Evolutionary conservation across 2,329 filamentous ascomycete genomes (phyloP).

Genomic region (Aspergillus intermedius): DNA sequence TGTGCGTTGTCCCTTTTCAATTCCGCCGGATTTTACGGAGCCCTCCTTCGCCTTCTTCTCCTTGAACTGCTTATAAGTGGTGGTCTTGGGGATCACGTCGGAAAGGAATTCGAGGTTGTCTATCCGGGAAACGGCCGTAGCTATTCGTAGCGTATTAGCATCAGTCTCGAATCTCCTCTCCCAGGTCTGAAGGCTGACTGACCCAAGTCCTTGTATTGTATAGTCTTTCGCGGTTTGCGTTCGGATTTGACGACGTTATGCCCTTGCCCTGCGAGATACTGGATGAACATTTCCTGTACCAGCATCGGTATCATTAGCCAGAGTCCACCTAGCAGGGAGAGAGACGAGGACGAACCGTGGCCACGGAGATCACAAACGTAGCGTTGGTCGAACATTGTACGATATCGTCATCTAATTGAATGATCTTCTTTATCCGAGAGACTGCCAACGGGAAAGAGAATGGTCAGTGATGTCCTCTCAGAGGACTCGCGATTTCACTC

Average conservation of each 20-base stretch:
- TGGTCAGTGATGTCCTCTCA: neutral
- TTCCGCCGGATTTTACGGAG: slow-evolving; percentile 18
- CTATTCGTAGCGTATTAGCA: slow-evolving; percentile 38
- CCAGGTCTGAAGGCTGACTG: slow-evolving; percentile 20
- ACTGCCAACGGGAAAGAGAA: slow-evolving; percentile 49
- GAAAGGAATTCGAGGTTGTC: slow-evolving; percentile 94
- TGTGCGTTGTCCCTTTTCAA: slow-evolving; percentile 35
- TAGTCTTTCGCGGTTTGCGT: slow-evolving; percentile 82
- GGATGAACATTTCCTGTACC: slow-evolving; percentile 81
- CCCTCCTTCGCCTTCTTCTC: slow-evolving; percentile 46
- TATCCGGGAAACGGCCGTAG: slow-evolving; percentile 75
- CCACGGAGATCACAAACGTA: slow-evolving; percentile 86
- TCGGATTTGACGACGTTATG: slow-evolving; percentile 87
- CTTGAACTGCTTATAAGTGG: slow-evolving; percentile 73
- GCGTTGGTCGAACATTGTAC: slow-evolving; percentile 85
- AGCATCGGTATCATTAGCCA: slow-evolving; percentile 7
- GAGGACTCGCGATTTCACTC: slow-evolving; percentile 32
- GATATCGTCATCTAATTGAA: slow-evolving; percentile 80
- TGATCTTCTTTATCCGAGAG: slow-evolving; percentile 92
- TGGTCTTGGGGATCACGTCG: slow-evolving; percentile 83
- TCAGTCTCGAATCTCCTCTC: neutral
- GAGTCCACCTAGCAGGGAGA: neutral
- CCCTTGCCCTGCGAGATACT: slow-evolving; percentile 77
- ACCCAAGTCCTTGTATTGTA: slow-evolving; percentile 94
- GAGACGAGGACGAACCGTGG: slow-evolving; percentile 55